Percentiles rank a stretch among this genome's conserved stretches.
These are phyloP conservation scores for Vitis riparia DNA, from an alignment of 164 flowering plant species.

Conservation along the genomic window DNA sequence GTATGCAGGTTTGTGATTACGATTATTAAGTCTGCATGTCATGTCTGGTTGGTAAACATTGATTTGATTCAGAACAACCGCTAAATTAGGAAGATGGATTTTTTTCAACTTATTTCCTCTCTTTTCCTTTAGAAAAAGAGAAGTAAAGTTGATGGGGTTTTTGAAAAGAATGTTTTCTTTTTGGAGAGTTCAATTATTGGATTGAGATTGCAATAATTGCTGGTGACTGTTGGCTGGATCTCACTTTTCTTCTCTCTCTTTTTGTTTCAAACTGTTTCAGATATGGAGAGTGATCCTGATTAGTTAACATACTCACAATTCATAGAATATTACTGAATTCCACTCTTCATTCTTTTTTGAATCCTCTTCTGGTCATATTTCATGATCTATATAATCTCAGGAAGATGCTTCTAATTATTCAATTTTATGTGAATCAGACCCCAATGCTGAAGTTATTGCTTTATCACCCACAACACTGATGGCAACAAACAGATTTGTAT, in stretches of 20 bases:
- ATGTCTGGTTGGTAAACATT: no score
- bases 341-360: constrained; percentile 3
- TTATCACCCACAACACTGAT: constrained; percentile 67
- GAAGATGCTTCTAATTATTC: background rate
- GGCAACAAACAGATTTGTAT: constrained; percentile 68
- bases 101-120: background rate
- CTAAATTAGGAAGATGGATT: background rate
- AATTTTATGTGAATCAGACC: constrained; percentile 34
- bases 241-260: constrained; percentile 5
- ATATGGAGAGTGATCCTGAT: background rate
- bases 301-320: background rate
- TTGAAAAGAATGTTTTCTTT: constrained; percentile 5
- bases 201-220: constrained; percentile 40
- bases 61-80: background rate
- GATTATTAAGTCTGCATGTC: no score
- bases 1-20: no score
- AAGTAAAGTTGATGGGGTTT: background rate
- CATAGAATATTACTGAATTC: background rate
- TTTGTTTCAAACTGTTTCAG: constrained; percentile 8
- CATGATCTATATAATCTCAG: background rate
- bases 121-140: background rate
- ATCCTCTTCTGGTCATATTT: background rate
- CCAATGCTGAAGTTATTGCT: constrained; percentile 68
- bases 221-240: constrained; percentile 22
- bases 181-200: constrained; percentile 51